These are phyloP conservation scores for Pichia terricola DNA, from an alignment of 1,139 yeast species.

Conservation along the genomic window DNA sequence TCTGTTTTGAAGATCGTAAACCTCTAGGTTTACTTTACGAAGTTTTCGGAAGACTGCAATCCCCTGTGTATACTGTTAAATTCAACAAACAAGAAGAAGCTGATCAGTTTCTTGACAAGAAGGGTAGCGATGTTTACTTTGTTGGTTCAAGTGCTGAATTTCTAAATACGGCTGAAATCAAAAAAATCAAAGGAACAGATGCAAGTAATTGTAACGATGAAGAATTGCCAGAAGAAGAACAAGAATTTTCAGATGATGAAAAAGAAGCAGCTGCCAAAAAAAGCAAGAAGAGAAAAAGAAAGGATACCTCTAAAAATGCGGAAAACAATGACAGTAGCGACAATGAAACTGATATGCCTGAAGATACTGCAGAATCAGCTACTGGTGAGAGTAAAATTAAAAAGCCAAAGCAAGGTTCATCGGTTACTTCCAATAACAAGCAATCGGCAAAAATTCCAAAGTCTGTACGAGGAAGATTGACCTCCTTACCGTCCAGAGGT, in stretches of 20 bases:
- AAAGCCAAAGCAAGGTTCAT: conserved; percentile 6
- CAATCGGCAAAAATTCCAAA: conserved; percentile 1
- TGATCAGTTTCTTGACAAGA: conserved; percentile 32
- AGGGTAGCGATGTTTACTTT: conserved; percentile 57
- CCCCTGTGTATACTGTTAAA: conserved; percentile 75
- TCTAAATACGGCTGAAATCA: conserved; percentile 64
- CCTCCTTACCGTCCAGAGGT: conserved; percentile 17
- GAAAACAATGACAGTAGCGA: neutral
- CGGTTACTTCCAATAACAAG: no score
- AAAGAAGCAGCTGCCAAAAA: conserved; percentile 59
- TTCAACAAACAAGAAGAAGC: conserved; percentile 48
- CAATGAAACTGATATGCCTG: neutral
- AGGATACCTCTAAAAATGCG: conserved; percentile 4
- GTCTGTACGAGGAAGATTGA: conserved; percentile 20
- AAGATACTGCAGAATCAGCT: neutral
- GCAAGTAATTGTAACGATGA: conserved; percentile 95
- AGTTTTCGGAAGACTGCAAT: conserved; percentile 79
- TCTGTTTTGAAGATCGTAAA: conserved; percentile 66
- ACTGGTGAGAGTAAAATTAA: neutral
- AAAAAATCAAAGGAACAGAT: conserved; percentile 73
- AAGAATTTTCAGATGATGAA: conserved; percentile 92
- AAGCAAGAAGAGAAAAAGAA: conserved; percentile 43
- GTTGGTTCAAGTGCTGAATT: conserved; percentile 79
- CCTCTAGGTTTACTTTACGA: conserved; percentile 81
- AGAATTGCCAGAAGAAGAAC: conserved; percentile 86